Evolutionary conservation across 352 stramenopile species (phyloP).

Genomic region (Globisporangium spinosum): DNA sequence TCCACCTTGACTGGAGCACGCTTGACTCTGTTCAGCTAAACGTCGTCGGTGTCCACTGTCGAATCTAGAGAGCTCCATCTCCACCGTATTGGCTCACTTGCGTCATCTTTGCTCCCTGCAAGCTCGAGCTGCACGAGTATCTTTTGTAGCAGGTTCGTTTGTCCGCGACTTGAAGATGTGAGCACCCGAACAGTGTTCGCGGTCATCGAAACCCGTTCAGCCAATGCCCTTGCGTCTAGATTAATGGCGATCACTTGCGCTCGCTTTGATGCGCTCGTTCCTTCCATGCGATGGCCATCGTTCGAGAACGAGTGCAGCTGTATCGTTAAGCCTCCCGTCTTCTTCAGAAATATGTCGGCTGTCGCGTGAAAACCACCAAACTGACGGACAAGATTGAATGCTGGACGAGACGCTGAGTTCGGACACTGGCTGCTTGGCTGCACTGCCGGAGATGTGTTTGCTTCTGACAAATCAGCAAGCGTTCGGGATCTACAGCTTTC

Average conservation of each 20-base stretch:
- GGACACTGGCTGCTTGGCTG: not conserved
- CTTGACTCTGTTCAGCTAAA: not conserved
- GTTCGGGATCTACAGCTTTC: not conserved
- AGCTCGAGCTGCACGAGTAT: constrained; percentile 18
- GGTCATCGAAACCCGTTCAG: constrained; percentile 16
- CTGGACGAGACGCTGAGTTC: not conserved
- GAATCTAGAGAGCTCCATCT: not conserved
- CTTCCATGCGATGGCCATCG: not conserved
- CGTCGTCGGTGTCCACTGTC: not conserved
- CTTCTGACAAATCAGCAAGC: not conserved
- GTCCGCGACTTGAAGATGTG: constrained; percentile 18
- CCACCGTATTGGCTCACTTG: not conserved
- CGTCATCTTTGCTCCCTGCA: not conserved
- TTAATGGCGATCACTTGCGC: not conserved
- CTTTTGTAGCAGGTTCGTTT: constrained; percentile 21
- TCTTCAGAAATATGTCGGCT: not conserved
- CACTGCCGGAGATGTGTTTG: not conserved
- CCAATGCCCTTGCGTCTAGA: not conserved
- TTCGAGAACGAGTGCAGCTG: constrained; percentile 4
- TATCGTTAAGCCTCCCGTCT: not conserved
- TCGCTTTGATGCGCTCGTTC: not conserved
- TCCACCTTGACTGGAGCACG: not conserved
- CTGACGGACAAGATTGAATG: constrained; percentile 10
- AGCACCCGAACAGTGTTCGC: constrained; percentile 22
- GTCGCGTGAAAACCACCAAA: constrained; percentile 2